Percentiles rank a stretch among this genome's conserved stretches.
Evolutionary conservation across 2,329 filamentous ascomycete genomes (phyloP).

Genomic region (Arthroderma sp.): DNA sequence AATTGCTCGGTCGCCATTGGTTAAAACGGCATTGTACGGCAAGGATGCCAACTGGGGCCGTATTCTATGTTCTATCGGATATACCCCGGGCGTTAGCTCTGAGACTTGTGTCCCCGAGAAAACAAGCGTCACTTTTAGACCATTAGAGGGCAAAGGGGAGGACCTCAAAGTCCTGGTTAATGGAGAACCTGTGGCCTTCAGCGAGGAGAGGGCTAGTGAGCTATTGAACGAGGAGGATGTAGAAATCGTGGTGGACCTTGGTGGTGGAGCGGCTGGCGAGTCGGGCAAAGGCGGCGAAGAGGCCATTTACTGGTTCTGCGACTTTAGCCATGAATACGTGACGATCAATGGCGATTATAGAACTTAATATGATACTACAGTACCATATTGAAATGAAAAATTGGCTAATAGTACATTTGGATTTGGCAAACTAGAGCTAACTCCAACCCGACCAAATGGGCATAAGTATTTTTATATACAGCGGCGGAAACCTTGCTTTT

Average conservation of each 20-base stretch:
- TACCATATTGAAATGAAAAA: no score
- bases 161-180: constrained; percentile 45
- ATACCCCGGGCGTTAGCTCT: constrained; percentile 41
- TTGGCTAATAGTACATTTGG: no score
- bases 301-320: constrained; percentile 52
- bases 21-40: constrained; percentile 95
- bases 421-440: no score
- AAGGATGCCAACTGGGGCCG: constrained; percentile 98
- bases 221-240: constrained; percentile 50
- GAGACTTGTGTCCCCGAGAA: constrained; percentile 39
- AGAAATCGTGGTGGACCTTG: constrained; percentile 47
- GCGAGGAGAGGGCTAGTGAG: constrained; percentile 45
- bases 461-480: no score
- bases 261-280: constrained; percentile 34
- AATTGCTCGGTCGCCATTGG: constrained; percentile 81
- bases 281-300: constrained; percentile 35
- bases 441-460: no score
- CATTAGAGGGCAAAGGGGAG: constrained; percentile 39
- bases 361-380: constrained; percentile 31
- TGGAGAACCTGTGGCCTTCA: constrained; percentile 49
- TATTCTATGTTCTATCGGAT: constrained; percentile 87
- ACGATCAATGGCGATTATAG: constrained; percentile 57
- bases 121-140: constrained; percentile 50
- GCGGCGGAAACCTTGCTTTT: no score
- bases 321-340: constrained; percentile 57